Evolutionary conservation across 2,329 filamentous ascomycete genomes (phyloP), one percentile per base, ranked within the genome.

Genomic region (Cladosporium sp.): DNA sequence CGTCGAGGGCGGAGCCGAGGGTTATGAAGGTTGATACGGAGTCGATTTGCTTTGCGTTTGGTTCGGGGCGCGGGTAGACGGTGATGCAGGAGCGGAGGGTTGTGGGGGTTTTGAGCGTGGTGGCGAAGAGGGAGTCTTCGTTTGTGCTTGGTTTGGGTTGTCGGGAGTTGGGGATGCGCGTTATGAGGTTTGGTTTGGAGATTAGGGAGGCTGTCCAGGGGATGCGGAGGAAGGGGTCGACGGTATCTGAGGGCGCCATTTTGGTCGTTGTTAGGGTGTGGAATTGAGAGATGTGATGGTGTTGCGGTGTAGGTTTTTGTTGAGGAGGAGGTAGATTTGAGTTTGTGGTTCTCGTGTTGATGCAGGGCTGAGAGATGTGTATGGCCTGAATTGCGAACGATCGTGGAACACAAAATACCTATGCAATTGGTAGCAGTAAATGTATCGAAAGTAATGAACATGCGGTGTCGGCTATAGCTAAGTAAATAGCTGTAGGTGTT

Each of bases 1-100:
- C 81, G 54, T 79, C 78, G 49, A 84, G 56, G 15, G 73, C 75
- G 9, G 68, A 58, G 1, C 77, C 80, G 1, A 84, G 22, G n/a
- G 68, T 64, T 43, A 72, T 57, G 7, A 76, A 59, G 1, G 64
- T 66, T 27, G 55, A 58, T n/a, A 72, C 59, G 56, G 72, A 66
- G 19, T 55, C 56, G 49, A 68, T 67, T 30, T 50, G 22, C 11
- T 49, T 39, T 62, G 50, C 29, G 51, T 60, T 43, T 66, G 11
- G 62, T 49, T 66, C 40, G 15, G 53, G n/a, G 6, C 61, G 63
- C 8, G 64, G 56, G 60, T 75, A 75, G 54, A 76, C 67, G 19
- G 67, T 65, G 8, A 78, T 57, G 55, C 72, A 74, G 3, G 62
- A 63, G 2, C 67, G 58, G 46, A 85, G 73, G 3, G 79, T 79